These are phyloP conservation scores for Lomentospora prolificans DNA, from an alignment of 2,329 filamentous ascomycete species.

Conservation along the genomic window DNA sequence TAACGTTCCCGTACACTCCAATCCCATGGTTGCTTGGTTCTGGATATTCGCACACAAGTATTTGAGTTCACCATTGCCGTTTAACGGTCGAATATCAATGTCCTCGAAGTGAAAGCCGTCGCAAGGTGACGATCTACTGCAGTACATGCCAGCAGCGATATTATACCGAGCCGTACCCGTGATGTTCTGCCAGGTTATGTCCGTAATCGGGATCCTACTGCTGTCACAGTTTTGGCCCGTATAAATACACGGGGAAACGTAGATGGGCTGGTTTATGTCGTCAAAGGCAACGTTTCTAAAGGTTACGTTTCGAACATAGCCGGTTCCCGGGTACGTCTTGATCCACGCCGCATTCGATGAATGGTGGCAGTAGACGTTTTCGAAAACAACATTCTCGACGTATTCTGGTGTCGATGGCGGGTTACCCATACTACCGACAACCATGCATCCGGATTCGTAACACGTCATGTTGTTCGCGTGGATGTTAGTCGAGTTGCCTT, in stretches of 20 bases:
- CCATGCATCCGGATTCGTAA: conserved; percentile 40
- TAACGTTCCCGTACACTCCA: conserved; percentile 4
- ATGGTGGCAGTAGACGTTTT: conserved; percentile 6
- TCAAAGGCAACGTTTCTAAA: conserved; percentile 21
- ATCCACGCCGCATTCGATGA: conserved; percentile 8
- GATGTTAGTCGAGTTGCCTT: conserved; percentile 47
- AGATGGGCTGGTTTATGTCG: conserved; percentile 20
- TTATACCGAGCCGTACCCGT: conserved; percentile 18
- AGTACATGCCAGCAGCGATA: conserved; percentile 6
- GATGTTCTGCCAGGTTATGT: conserved; percentile 19
- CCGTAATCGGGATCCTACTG: conserved; percentile 20
- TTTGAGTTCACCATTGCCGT: not conserved
- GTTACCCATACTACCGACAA: conserved; percentile 48
- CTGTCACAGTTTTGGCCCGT: conserved; percentile 24
- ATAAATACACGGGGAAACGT: conserved; percentile 24
- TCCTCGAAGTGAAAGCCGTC: conserved; percentile 4
- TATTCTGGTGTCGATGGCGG: conserved; percentile 23
- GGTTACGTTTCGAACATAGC: conserved; percentile 23
- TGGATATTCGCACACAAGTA: conserved; percentile 5
- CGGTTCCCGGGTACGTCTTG: conserved; percentile 26
- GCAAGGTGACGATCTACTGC: conserved; percentile 3
- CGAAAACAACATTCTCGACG: conserved; percentile 7
- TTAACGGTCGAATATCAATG: conserved; percentile 1
- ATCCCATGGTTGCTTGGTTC: conserved; percentile 4
- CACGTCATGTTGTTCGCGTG: conserved; percentile 37